phyloP scores from a whole-genome alignment of 345 rosid genomes.

The Gossypium stocksii region DNA sequence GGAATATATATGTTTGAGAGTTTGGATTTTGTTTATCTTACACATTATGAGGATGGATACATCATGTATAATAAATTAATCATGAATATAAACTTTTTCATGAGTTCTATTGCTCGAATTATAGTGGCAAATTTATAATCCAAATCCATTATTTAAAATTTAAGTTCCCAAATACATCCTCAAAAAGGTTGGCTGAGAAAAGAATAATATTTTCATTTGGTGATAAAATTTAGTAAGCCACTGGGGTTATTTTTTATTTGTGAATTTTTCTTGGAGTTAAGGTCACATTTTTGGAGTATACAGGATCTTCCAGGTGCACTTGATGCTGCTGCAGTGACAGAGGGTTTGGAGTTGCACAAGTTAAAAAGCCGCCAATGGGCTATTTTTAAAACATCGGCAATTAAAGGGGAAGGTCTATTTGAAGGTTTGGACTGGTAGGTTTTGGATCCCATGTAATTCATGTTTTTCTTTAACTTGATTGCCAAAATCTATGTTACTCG shows the following conservation, averaged over 20 bases:
- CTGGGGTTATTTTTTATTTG: background rate
- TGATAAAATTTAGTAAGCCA: background rate
- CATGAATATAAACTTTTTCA: background rate
- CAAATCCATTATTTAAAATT: background rate
- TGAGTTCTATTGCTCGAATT: background rate
- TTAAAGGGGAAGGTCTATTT: conserved; percentile 69
- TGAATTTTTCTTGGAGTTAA: background rate
- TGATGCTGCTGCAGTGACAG: conserved; percentile 63
- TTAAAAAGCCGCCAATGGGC: conserved; percentile 69
- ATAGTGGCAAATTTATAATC: background rate
- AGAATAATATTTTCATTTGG: background rate
- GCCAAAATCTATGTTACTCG: background rate
- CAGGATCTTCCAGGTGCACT: conserved; percentile 87
- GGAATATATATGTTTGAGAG: background rate
- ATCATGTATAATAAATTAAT: background rate
- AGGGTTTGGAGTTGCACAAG: conserved; percentile 66
- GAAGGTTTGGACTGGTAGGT: conserved; percentile 78
- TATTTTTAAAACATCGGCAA: conserved; percentile 67
- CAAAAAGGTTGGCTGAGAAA: background rate
- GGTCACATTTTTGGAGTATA: background rate
- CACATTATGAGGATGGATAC: background rate
- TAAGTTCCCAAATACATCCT: background rate
- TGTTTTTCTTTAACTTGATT: background rate
- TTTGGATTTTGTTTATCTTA: background rate
- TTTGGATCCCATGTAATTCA: background rate